Conservation (phyloP, 768 basidiomycete genomes). For the Boletus huronensis region DNA sequence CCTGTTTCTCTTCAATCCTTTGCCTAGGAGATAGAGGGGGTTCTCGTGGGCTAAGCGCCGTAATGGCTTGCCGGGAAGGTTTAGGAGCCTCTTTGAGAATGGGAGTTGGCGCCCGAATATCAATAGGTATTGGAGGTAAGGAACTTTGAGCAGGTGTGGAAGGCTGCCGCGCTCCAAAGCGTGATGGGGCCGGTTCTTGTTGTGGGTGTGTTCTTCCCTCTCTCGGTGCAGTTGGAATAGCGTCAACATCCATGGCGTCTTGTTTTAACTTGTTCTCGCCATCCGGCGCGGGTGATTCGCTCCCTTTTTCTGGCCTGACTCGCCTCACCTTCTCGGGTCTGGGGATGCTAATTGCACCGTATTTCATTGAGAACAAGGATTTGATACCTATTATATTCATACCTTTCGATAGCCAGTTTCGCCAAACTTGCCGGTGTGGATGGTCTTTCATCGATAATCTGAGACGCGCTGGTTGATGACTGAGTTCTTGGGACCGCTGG, state of each 20-base stretch:
- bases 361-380: constrained; percentile 5
- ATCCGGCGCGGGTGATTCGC: constrained; percentile 36
- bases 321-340: constrained; percentile 79
- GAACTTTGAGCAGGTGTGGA: constrained; percentile 12
- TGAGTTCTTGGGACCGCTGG: constrained; percentile 56
- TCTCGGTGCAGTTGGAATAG: constrained; percentile 14
- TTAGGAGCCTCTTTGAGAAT: constrained; percentile 20
- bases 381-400: constrained; percentile 8
- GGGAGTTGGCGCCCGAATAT: constrained; percentile 15
- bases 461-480: constrained; percentile 32
- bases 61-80: constrained; percentile 13
- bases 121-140: constrained; percentile 13
- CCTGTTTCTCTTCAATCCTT: constrained; percentile 39
- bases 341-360: constrained; percentile 49
- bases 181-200: constrained; percentile 17
- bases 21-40: constrained; percentile 39
- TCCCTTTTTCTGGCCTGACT: constrained; percentile 37
- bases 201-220: constrained; percentile 26
- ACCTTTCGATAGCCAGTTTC: constrained; percentile 70
- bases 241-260: constrained; percentile 39
- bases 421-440: constrained; percentile 36
- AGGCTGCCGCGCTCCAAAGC: constrained; percentile 22
- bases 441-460: constrained; percentile 29
- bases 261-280: constrained; percentile 24
- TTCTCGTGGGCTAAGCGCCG: constrained; percentile 31